phyloP scores from a whole-genome alignment of 805 yeast species.

The Candida qinlingensis region DNA sequence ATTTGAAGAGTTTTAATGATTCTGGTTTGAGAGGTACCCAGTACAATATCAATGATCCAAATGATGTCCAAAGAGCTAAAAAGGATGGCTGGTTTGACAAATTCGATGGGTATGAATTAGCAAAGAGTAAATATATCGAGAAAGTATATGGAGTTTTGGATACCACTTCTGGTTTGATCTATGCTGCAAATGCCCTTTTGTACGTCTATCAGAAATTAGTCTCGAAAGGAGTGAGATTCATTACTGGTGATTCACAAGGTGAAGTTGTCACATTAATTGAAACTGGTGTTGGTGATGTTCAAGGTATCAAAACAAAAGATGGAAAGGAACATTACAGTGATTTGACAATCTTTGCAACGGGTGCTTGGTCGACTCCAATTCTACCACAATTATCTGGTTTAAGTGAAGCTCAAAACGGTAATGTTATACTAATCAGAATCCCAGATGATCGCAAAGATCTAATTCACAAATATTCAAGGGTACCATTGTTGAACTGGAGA shows the following conservation, averaged over 20 bases:
- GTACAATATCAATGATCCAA: constrained; percentile 23
- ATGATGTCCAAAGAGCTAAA: constrained; percentile 28
- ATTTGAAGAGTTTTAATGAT: constrained; percentile 23
- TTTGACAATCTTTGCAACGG: constrained; percentile 15
- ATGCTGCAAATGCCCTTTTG: constrained; percentile 28
- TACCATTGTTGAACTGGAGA: constrained; percentile 34
- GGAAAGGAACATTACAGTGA: constrained; percentile 22
- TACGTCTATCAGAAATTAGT: constrained; percentile 22
- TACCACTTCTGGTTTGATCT: constrained; percentile 28
- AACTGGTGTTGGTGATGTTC: constrained; percentile 9
- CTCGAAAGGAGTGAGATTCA: constrained; percentile 30
- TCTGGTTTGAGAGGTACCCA: constrained; percentile 27
- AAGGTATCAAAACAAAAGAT: constrained; percentile 24
- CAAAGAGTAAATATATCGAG: background rate
- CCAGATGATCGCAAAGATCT: constrained; percentile 32
- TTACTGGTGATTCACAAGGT: constrained; percentile 27
- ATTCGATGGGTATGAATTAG: background rate
- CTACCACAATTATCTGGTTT: constrained; percentile 27
- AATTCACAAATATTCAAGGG: constrained; percentile 29
- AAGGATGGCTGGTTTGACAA: constrained; percentile 24
- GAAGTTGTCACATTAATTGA: constrained; percentile 22
- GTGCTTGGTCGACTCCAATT: constrained; percentile 23
- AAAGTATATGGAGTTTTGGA: constrained; percentile 22
- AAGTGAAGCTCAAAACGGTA: constrained; percentile 33
- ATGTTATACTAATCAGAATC: constrained; percentile 30